These are phyloP conservation scores for Lycium barbarum DNA, from an alignment of 257 asterid species.

Conservation along the genomic window DNA sequence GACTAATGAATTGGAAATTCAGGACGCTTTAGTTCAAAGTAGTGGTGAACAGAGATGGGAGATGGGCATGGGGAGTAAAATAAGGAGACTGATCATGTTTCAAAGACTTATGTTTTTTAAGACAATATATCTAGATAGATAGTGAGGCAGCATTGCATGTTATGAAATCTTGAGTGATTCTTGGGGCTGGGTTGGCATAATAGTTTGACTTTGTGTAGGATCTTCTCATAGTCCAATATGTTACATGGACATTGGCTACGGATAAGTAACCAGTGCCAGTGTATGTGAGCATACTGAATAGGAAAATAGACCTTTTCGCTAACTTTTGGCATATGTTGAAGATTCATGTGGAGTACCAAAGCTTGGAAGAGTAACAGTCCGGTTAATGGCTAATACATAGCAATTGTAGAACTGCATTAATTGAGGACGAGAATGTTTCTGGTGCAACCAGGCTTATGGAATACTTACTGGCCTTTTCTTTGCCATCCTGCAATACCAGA, in stretches of 20 bases:
- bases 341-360: neutral
- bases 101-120: neutral
- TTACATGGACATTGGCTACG: neutral
- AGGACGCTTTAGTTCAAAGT: neutral
- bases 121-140: neutral
- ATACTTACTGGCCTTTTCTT: neutral
- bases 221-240: neutral
- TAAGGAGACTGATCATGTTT: neutral
- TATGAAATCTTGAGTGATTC: neutral
- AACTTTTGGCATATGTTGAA: neutral
- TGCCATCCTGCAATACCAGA: neutral
- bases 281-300: neutral
- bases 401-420: neutral
- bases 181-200: neutral
- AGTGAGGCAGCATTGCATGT: neutral
- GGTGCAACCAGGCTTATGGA: neutral
- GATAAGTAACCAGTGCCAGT: neutral
- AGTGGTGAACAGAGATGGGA: neutral
- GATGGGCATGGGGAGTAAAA: neutral
- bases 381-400: neutral
- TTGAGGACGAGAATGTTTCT: neutral
- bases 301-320: neutral
- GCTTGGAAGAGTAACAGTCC: neutral
- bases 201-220: neutral
- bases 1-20: neutral